Percentiles rank a stretch among this genome's conserved stretches.
These are phyloP conservation scores for Erodium trifolium DNA, from an alignment of 441 rosid genomes.

Conservation along the genomic window DNA sequence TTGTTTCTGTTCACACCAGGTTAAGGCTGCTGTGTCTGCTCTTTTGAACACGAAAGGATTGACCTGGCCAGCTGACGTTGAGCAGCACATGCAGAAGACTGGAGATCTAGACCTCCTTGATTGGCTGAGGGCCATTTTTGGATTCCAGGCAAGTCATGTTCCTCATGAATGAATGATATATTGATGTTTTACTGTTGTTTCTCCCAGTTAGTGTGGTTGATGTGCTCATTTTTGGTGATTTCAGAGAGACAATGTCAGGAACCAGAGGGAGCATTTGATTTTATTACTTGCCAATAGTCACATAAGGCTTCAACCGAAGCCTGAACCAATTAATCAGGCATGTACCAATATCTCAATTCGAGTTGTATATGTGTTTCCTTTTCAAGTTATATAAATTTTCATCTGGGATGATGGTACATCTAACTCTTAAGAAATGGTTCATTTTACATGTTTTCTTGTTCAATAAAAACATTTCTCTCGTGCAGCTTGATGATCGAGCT, in stretches of 20 bases:
- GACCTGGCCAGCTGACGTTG: constrained; percentile 77
- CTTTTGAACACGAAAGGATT: constrained; percentile 76
- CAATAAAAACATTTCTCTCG: constrained; percentile 2
- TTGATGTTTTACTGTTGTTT: not conserved
- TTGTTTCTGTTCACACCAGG: not conserved
- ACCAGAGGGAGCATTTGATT: constrained; percentile 54
- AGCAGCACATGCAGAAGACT: constrained; percentile 20
- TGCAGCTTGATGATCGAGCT: constrained; percentile 94
- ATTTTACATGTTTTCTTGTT: too few species aligned
- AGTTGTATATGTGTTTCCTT: not conserved
- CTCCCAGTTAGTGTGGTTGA: constrained; percentile 10
- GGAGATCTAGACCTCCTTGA: constrained; percentile 90
- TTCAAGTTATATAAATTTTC: too few species aligned
- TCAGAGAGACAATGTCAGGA: constrained; percentile 92
- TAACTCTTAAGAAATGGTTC: not conserved
- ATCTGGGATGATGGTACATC: too few species aligned
- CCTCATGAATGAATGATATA: not conserved
- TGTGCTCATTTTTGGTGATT: constrained; percentile 11
- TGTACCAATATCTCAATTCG: constrained; percentile 18
- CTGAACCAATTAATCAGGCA: constrained; percentile 47
- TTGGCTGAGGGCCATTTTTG: constrained; percentile 95
- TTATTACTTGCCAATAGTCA: constrained; percentile 59
- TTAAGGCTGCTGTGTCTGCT: constrained; percentile 75
- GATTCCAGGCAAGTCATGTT: constrained; percentile 73
- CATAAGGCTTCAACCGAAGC: constrained; percentile 73